A percentile compares a stretch with the other conserved stretches of the same genome.
phyloP scores from a whole-genome alignment of 257 asterid genomes.

The Datura wrightii region DNA sequence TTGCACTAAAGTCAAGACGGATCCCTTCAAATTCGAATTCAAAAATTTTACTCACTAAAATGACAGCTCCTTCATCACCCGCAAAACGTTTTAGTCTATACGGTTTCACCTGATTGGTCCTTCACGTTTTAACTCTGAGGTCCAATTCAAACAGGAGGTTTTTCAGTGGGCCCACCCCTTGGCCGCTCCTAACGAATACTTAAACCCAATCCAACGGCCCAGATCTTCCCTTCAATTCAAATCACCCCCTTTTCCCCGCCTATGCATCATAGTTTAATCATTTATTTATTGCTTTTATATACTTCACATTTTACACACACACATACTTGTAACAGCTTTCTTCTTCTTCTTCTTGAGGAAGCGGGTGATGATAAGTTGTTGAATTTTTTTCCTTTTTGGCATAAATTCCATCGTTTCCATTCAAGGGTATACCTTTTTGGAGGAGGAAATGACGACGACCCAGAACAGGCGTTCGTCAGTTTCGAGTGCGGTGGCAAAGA shows the following conservation, averaged over 20 bases:
- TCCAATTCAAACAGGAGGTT: conserved; percentile 42
- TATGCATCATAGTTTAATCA: conserved; percentile 35
- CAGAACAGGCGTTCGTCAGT: conserved; percentile 54
- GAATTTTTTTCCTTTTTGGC: neutral
- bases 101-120: conserved; percentile 24
- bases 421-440: neutral
- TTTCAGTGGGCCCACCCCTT: conserved; percentile 46
- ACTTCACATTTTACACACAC: conserved; percentile 32
- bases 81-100: neutral
- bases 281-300: conserved; percentile 35
- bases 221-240: conserved; percentile 53
- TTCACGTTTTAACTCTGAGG: conserved; percentile 6
- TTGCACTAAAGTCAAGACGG: conserved; percentile 35
- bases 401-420: neutral
- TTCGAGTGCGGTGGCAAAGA: conserved; percentile 72
- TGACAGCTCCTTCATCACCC: conserved; percentile 33
- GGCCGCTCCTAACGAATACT: conserved; percentile 79
- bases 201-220: conserved; percentile 53
- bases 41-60: conserved; percentile 41
- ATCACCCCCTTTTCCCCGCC: conserved; percentile 59
- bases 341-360: neutral
- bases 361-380: neutral
- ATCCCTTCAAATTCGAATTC: conserved; percentile 59
- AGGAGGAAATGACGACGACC: conserved; percentile 36
- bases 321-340: neutral